Conservation (phyloP, 2,329 filamentous ascomycete genomes). For the Alternaria alternata region DNA sequence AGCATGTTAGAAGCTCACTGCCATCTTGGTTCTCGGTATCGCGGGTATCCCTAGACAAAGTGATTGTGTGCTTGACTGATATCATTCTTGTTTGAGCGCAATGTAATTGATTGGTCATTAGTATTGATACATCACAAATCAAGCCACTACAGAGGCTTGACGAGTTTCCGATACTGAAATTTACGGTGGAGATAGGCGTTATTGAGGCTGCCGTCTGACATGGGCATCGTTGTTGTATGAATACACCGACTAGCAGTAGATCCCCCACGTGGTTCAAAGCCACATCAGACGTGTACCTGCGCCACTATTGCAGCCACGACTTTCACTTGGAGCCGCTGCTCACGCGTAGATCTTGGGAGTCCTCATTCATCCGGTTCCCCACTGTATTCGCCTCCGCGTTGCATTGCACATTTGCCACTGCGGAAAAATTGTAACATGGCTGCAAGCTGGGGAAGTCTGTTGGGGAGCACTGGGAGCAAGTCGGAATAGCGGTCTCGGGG, state of each 20-base stretch:
- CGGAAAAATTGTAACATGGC: conserved; percentile 12
- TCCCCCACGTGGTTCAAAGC: conserved; percentile 27
- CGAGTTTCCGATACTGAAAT: neutral
- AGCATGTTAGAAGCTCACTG: neutral
- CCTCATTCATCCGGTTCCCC: neutral
- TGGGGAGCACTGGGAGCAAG: conserved; percentile 32
- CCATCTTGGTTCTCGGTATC: neutral
- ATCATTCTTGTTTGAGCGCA: neutral
- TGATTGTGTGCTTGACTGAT: neutral
- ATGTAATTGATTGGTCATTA: neutral
- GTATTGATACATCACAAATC: neutral
- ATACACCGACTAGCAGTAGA: conserved; percentile 7
- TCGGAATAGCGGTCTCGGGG: conserved; percentile 21
- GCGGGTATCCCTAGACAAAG: neutral
- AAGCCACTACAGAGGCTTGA: neutral
- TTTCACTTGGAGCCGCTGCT: neutral
- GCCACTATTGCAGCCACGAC: conserved; percentile 4
- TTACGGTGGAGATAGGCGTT: neutral
- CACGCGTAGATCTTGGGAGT: neutral
- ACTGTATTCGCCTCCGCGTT: conserved; percentile 4
- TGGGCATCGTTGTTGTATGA: conserved; percentile 11
- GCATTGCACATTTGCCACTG: conserved; percentile 27
- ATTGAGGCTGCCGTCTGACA: neutral
- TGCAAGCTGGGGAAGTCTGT: conserved; percentile 28
- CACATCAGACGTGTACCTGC: conserved; percentile 10